Evolutionary conservation across 1,284 basidiomycete species (phyloP).

Genomic region (Apiotrichum sp.): DNA sequence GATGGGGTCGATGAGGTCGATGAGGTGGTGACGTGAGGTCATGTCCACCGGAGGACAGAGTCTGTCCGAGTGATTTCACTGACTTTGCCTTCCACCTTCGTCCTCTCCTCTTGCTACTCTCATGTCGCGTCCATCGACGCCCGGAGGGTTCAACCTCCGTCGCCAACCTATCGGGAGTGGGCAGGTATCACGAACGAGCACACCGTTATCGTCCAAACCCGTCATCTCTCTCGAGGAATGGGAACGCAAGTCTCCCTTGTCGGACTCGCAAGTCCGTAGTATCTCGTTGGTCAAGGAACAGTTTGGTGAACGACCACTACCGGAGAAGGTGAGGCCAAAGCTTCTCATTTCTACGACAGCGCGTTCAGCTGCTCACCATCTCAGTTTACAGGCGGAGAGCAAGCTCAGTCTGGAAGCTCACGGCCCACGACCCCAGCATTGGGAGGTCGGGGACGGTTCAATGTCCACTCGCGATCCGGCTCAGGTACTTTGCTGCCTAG

Average conservation of each 20-base stretch:
- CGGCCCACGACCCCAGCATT: slow-evolving; percentile 24
- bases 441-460: slow-evolving; percentile 1
- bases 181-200: slow-evolving; percentile 2
- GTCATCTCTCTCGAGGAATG: slow-evolving; percentile 67
- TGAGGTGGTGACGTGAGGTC: too few species aligned
- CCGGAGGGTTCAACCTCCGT: slow-evolving; percentile 15
- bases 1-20: too few species aligned
- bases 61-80: too few species aligned
- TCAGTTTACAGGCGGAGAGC: slow-evolving; percentile 23
- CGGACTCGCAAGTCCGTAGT: slow-evolving; percentile 63
- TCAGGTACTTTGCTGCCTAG: slow-evolving; percentile 17
- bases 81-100: too few species aligned
- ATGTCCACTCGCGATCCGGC: slow-evolving; percentile 6
- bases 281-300: slow-evolving; percentile 60
- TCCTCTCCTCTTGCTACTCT: background rate
- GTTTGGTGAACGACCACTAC: slow-evolving; percentile 58
- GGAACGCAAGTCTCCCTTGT: slow-evolving; percentile 72
- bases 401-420: slow-evolving; percentile 36
- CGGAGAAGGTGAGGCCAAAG: slow-evolving; percentile 59
- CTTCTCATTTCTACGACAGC: background rate
- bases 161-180: slow-evolving; percentile 8
- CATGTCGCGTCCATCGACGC: slow-evolving; percentile 17
- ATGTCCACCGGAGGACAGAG: too few species aligned
- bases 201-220: slow-evolving; percentile 10
- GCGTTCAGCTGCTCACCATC: background rate